Evolutionary conservation across 2,329 filamentous ascomycete genomes (phyloP), one percentile per base, ranked within the genome.

Genomic region (Pyrenochaeta sp.): DNA sequence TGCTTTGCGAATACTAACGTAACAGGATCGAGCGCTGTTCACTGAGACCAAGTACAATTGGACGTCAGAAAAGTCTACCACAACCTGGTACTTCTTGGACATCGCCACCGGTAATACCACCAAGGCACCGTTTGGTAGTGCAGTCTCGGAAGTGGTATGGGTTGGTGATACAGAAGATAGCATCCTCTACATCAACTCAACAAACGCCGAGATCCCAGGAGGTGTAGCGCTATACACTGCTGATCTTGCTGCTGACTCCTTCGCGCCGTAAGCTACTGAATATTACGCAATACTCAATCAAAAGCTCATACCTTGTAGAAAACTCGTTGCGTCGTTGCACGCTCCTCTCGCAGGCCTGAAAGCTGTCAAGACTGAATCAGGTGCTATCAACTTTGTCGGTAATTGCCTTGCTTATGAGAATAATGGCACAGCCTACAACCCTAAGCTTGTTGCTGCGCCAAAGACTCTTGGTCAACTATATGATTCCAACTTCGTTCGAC

Each of bases 401-500:
- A 80, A 81, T 12, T 88, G 86, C 14, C 77, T 87, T 52, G 87
- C 90, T 0, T 88, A 86, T 9, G 83, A 64, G 49, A 64, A 87
- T 4, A 83, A 88, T 36, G 93, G 91, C 5, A 80, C 85, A 2
- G 83, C 94, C 29, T 88, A 89, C 76, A 90, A 90, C 71, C 79
- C 85, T 7, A 81, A 87, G 37, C 79, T 82, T 5, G 87, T 84
- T 18, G 77, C 82, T 47, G 84, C 85, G 63, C 79, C 84, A 1
- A 76, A 82, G 23, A 88, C 87, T 32, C 83, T 84, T 2, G 91
- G 85, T 21, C 87, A 86, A 66, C 82, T 92, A 20, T 95, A 95
- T 71, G 85, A 86, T 27, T 85, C 84, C 47, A 85, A 92, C 41
- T 95, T 90, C 66, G 89, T 91, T 29, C 85, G 91, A 18, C 90